These are phyloP conservation scores for Iberis amara DNA, from an alignment of 441 rosid species.

Conservation along the genomic window DNA sequence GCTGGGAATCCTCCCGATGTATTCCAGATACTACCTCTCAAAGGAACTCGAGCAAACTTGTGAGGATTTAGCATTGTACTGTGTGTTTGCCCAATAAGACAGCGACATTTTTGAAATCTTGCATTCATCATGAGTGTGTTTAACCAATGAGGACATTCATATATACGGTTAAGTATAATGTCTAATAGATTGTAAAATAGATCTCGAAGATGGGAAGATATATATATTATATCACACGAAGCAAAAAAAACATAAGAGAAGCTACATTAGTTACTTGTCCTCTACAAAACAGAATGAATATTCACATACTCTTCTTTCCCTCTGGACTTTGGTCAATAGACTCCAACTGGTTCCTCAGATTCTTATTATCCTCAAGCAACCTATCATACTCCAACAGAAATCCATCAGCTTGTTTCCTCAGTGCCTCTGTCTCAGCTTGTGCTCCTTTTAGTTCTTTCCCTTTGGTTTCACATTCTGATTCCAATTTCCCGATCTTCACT, in stretches of 20 bases:
- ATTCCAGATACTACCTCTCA: no score
- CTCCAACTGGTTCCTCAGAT: slow-evolving; percentile 57
- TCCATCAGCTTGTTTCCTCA: slow-evolving; percentile 66
- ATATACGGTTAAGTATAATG: not conserved
- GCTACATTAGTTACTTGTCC: not conserved
- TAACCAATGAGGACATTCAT: not conserved
- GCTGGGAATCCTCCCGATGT: no score
- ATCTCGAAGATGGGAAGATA: not conserved
- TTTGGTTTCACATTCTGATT: slow-evolving; percentile 46
- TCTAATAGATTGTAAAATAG: not conserved
- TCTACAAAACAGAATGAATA: slow-evolving; percentile 15
- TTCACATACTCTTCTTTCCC: slow-evolving; percentile 46
- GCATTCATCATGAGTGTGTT: no score
- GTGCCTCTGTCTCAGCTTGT: slow-evolving; percentile 52
- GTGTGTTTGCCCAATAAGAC: no score
- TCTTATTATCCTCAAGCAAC: slow-evolving; percentile 66
- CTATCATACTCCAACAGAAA: slow-evolving; percentile 65
- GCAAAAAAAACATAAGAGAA: not conserved
- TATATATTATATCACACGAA: slow-evolving; percentile 1
- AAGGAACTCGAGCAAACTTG: no score
- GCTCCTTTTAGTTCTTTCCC: slow-evolving; percentile 49
- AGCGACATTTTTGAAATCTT: no score
- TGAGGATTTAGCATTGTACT: no score
- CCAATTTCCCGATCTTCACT: slow-evolving; percentile 43
- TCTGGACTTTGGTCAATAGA: slow-evolving; percentile 47